These are phyloP conservation scores for Penicillium sclerotiorum DNA, from an alignment of 2,329 filamentous ascomycete genomes.

Conservation along the genomic window DNA sequence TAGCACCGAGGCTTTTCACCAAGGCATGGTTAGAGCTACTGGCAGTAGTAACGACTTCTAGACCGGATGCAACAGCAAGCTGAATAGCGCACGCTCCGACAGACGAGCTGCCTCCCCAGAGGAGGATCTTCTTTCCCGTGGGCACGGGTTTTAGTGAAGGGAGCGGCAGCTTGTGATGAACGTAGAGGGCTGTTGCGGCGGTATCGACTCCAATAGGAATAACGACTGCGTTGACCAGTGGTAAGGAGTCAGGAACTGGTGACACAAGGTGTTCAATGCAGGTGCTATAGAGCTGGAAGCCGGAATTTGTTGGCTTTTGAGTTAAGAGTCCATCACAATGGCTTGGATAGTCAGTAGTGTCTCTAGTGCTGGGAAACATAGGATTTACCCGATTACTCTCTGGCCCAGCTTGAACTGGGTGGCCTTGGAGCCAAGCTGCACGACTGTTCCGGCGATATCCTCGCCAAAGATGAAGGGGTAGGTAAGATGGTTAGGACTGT, in stretches of 20 bases:
- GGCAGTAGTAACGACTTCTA: slow-evolving; percentile 43
- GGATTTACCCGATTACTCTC: slow-evolving; percentile 27
- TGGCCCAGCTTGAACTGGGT: slow-evolving; percentile 32
- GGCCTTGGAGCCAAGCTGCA: slow-evolving; percentile 43
- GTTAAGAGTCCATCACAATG: slow-evolving; percentile 27
- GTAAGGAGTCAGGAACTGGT: slow-evolving; percentile 35
- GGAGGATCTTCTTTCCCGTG: slow-evolving; percentile 32
- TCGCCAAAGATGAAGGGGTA: slow-evolving; percentile 39
- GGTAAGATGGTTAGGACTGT: background rate
- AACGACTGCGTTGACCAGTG: slow-evolving; percentile 39
- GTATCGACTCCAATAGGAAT: slow-evolving; percentile 39
- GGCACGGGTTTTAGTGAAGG: slow-evolving; percentile 21
- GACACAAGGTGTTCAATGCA: slow-evolving; percentile 24
- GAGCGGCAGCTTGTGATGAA: slow-evolving; percentile 26
- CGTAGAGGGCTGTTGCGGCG: slow-evolving; percentile 36
- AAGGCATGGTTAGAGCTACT: slow-evolving; percentile 41
- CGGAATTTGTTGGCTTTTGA: slow-evolving; percentile 24
- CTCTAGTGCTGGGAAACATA: background rate
- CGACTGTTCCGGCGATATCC: slow-evolving; percentile 51
- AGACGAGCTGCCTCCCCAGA: slow-evolving; percentile 50
- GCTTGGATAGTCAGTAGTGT: background rate
- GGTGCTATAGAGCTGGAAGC: slow-evolving; percentile 34
- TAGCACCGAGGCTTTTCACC: slow-evolving; percentile 40
- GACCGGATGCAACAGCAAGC: slow-evolving; percentile 43
- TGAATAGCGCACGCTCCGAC: slow-evolving; percentile 49